These are phyloP conservation scores for Sinapis alba DNA, from an alignment of 441 rosid species.

Conservation along the genomic window DNA sequence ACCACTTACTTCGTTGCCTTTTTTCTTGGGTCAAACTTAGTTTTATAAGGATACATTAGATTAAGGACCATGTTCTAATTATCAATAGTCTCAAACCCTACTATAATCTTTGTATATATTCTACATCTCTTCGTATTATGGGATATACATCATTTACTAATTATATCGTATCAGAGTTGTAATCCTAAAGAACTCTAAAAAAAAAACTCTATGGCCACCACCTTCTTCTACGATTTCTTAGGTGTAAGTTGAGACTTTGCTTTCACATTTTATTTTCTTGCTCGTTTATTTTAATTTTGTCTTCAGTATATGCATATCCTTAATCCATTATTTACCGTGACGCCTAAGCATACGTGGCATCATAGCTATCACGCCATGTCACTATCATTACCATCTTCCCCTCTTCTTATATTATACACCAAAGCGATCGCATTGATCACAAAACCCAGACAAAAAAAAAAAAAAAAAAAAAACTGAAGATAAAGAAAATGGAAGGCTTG, in stretches of 20 bases:
- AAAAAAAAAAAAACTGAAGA: neutral
- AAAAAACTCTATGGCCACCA: neutral
- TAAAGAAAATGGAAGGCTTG: conserved; percentile 35
- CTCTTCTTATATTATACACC: conserved; percentile 25
- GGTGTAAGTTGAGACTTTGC: conserved; percentile 35
- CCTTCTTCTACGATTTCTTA: conserved; percentile 1
- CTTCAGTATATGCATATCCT: conserved; percentile 33
- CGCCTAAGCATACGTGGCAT: conserved; percentile 41
- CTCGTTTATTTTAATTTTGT: no score
- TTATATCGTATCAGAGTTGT: neutral
- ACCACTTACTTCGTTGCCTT: conserved; percentile 21
- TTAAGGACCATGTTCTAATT: no score
- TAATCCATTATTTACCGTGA: conserved; percentile 36
- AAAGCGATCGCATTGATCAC: conserved; percentile 17
- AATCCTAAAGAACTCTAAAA: neutral
- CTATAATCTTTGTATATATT: neutral
- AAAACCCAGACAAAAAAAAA: conserved; percentile 9
- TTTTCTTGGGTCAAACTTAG: neutral
- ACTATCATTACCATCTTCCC: conserved; percentile 18
- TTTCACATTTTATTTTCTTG: no score
- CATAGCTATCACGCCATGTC: conserved; percentile 31
- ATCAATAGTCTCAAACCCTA: no score
- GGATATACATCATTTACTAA: neutral
- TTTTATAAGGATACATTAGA: neutral
- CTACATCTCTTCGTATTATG: neutral